phyloP scores from a whole-genome alignment of 768 basidiomycete genomes.

The Boletus subparvulus region DNA sequence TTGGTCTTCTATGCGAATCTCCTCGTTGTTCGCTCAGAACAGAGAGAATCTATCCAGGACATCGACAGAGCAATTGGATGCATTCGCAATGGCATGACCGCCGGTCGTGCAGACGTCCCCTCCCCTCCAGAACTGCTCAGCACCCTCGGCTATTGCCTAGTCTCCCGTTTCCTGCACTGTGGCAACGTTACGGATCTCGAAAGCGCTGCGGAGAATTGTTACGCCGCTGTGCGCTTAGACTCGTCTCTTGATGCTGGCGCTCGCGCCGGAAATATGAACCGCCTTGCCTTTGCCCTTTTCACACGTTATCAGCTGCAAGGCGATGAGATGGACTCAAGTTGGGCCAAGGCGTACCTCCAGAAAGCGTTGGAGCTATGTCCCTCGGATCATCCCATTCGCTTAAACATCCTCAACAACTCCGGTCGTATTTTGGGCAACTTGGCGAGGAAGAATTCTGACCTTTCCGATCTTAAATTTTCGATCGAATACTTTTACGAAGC shows the following conservation, averaged over 20 bases:
- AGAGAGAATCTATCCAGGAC: constrained; percentile 14
- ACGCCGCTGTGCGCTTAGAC: constrained; percentile 6
- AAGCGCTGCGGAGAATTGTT: constrained; percentile 20
- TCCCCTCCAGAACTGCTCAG: constrained; percentile 1
- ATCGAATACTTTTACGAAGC: too few species aligned
- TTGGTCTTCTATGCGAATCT: constrained; percentile 9
- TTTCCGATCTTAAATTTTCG: too few species aligned
- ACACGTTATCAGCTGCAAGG: background rate
- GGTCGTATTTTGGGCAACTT: too few species aligned
- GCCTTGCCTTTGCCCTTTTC: constrained; percentile 17
- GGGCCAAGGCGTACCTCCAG: too few species aligned
- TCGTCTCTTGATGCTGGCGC: constrained; percentile 3
- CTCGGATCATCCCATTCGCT: too few species aligned
- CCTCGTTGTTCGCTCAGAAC: constrained; percentile 9
- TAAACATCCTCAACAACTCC: too few species aligned
- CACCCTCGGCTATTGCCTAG: constrained; percentile 14
- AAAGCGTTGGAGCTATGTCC: too few species aligned
- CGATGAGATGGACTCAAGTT: too few species aligned
- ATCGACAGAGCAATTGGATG: constrained; percentile 16
- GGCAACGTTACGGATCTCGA: constrained; percentile 27
- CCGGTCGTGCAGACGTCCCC: constrained; percentile 3
- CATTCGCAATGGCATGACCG: constrained; percentile 7
- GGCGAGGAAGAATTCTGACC: too few species aligned
- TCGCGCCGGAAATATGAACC: constrained; percentile 4
- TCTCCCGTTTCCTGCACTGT: constrained; percentile 16